A percentile compares a stretch with the other conserved stretches of the same genome.
Evolutionary conservation across 768 basidiomycete genomes (phyloP).

Genomic region (Termitomyces sp.): DNA sequence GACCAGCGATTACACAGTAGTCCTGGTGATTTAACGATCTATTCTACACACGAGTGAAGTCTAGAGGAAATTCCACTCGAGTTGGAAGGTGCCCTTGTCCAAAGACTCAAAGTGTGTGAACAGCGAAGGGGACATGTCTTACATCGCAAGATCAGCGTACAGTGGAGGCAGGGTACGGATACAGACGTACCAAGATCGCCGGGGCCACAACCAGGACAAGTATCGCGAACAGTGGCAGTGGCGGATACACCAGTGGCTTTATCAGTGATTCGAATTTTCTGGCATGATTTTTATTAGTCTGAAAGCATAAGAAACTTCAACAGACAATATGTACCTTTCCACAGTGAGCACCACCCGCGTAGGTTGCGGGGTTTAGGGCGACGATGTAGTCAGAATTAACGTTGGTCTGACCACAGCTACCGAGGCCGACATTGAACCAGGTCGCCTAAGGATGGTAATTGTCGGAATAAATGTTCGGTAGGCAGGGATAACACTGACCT

Average conservation of each 20-base stretch:
- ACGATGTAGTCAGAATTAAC: constrained; percentile 19
- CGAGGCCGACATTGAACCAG: constrained; percentile 19
- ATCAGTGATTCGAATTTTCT: constrained; percentile 15
- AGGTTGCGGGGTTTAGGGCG: constrained; percentile 15
- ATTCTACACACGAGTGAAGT: background rate
- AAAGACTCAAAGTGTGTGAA: constrained; percentile 15
- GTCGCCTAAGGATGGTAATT: constrained; percentile 9
- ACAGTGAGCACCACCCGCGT: constrained; percentile 15
- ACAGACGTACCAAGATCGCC: constrained; percentile 16
- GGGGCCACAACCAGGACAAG: constrained; percentile 15
- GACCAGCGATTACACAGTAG: constrained; percentile 3
- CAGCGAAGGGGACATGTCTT: constrained; percentile 19
- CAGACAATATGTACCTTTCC: constrained; percentile 10
- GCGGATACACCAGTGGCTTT: constrained; percentile 9
- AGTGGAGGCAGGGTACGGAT: background rate
- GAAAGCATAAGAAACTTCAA: background rate
- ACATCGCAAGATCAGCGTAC: background rate
- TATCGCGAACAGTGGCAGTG: constrained; percentile 17
- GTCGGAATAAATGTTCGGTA: background rate
- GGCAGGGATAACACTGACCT: constrained; percentile 3
- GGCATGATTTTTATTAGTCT: background rate
- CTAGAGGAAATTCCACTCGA: constrained; percentile 13
- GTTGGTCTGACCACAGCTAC: constrained; percentile 17
- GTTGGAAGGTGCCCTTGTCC: constrained; percentile 11
- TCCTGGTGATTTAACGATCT: background rate